A percentile compares a stretch with the other conserved stretches of the same genome.
Evolutionary conservation across 2,329 filamentous ascomycete species (phyloP).

Genomic region (Eurotiales sp.): DNA sequence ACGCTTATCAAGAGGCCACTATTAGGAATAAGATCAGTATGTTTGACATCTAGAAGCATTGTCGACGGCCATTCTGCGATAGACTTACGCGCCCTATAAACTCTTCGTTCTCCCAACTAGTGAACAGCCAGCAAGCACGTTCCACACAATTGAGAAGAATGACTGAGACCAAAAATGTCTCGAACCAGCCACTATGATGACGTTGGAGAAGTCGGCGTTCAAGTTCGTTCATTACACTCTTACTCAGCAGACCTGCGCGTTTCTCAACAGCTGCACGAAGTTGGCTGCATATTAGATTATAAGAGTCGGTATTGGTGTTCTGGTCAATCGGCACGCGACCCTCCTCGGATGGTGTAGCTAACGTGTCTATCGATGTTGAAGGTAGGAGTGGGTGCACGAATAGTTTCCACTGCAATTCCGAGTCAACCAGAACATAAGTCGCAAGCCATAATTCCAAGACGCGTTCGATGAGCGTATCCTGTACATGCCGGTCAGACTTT

Average conservation of each 20-base stretch:
- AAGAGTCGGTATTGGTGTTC: slow-evolving; percentile 41
- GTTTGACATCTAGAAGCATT: background rate
- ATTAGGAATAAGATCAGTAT: slow-evolving; percentile 5
- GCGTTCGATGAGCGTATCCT: slow-evolving; percentile 48
- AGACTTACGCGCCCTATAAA: slow-evolving; percentile 33
- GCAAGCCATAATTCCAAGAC: slow-evolving; percentile 55
- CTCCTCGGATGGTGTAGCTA: slow-evolving; percentile 37
- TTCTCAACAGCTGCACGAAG: slow-evolving; percentile 55
- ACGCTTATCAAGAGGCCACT: slow-evolving; percentile 54
- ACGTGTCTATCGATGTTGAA: slow-evolving; percentile 32
- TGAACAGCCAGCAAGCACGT: slow-evolving; percentile 57
- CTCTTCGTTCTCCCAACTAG: slow-evolving; percentile 46
- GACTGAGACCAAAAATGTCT: slow-evolving; percentile 58
- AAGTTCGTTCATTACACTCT: slow-evolving; percentile 56
- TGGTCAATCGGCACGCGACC: slow-evolving; percentile 39
- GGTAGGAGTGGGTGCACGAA: slow-evolving; percentile 45
- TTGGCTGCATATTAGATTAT: slow-evolving; percentile 51
- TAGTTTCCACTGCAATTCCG: slow-evolving; percentile 46
- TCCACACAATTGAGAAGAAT: slow-evolving; percentile 58
- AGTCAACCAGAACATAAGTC: slow-evolving; percentile 53
- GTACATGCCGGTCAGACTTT: background rate
- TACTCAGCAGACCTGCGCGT: slow-evolving; percentile 50
- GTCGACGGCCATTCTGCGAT: background rate
- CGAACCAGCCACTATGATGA: slow-evolving; percentile 54
- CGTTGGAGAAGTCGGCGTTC: slow-evolving; percentile 58